Evolutionary conservation across 2,329 filamentous ascomycete species (phyloP).

Genomic region (Scolecobasidium constrictum): DNA sequence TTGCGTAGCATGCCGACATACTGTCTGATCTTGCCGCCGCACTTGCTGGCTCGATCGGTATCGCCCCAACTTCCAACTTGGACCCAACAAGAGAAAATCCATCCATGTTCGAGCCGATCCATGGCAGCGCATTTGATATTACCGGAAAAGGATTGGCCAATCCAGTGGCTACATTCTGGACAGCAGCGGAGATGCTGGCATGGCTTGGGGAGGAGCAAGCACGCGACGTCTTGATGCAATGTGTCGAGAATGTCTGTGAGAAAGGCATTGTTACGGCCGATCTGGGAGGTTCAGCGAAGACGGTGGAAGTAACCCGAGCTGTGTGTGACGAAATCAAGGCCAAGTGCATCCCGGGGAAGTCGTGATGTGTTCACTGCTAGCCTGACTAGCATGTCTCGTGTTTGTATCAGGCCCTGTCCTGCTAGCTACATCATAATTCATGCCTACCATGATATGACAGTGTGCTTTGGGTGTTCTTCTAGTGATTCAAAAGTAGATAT

Average conservation of each 20-base stretch:
- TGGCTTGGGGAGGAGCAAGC: constrained; percentile 52
- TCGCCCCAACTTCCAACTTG: constrained; percentile 56
- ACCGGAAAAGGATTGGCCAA: constrained; percentile 53
- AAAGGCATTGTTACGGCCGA: constrained; percentile 42
- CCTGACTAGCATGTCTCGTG: no score
- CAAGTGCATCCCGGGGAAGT: no score
- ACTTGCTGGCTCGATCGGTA: constrained; percentile 56
- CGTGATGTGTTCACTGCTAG: no score
- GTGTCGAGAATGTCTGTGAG: constrained; percentile 43
- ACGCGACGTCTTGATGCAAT: constrained; percentile 44
- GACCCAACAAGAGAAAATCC: constrained; percentile 50
- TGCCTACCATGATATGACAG: no score
- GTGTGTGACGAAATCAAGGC: constrained; percentile 28
- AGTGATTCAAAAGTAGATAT: no score
- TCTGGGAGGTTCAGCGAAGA: constrained; percentile 36
- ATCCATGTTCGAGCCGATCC: constrained; percentile 53
- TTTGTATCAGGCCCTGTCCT: no score
- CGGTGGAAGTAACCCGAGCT: constrained; percentile 32
- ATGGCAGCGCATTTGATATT: constrained; percentile 55
- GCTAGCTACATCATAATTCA: no score
- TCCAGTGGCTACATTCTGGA: constrained; percentile 58
- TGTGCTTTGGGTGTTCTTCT: no score
- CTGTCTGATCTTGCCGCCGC: constrained; percentile 57
- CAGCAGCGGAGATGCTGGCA: constrained; percentile 55
- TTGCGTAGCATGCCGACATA: constrained; percentile 44